Percentiles rank a stretch among this genome's conserved stretches.
These are phyloP conservation scores for Senna tora DNA, from an alignment of 306 rosid species.

Conservation along the genomic window DNA sequence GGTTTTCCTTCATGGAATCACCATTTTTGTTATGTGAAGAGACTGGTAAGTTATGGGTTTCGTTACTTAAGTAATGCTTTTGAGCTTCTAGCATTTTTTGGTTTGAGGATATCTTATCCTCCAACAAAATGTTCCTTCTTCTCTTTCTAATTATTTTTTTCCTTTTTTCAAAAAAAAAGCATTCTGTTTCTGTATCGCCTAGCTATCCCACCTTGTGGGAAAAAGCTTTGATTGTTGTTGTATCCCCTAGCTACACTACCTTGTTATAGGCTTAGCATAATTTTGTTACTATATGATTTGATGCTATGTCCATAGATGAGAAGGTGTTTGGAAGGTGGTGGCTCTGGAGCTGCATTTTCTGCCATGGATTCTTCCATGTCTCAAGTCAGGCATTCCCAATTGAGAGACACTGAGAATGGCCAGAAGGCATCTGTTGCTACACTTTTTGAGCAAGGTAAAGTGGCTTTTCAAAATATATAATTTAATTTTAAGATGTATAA, in stretches of 20 bases:
- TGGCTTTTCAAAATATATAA: no score
- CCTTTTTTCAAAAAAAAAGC: background rate
- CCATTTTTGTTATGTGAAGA: background rate
- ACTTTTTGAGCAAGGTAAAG: constrained; percentile 88
- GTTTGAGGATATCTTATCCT: background rate
- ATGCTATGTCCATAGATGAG: constrained; percentile 65
- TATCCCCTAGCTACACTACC: constrained; percentile 25
- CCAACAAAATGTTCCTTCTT: background rate
- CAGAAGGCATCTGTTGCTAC: constrained; percentile 70
- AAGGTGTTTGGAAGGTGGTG: constrained; percentile 67
- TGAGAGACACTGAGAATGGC: constrained; percentile 62
- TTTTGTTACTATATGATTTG: constrained; percentile 28
- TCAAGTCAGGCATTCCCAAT: constrained; percentile 66
- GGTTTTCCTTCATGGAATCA: background rate
- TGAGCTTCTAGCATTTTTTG: background rate
- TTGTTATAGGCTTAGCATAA: constrained; percentile 16
- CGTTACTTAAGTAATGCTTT: background rate
- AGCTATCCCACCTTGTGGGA: no score
- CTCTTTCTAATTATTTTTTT: background rate
- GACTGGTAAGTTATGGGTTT: background rate
- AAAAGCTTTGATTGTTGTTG: no score
- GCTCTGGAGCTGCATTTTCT: constrained; percentile 58
- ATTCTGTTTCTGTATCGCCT: background rate
- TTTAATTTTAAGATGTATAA: no score
- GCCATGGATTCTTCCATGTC: constrained; percentile 68